Evolutionary conservation across 768 basidiomycete species (phyloP), one percentile per base, ranked within the genome.

Genomic region (Solioccasus polychromus): DNA sequence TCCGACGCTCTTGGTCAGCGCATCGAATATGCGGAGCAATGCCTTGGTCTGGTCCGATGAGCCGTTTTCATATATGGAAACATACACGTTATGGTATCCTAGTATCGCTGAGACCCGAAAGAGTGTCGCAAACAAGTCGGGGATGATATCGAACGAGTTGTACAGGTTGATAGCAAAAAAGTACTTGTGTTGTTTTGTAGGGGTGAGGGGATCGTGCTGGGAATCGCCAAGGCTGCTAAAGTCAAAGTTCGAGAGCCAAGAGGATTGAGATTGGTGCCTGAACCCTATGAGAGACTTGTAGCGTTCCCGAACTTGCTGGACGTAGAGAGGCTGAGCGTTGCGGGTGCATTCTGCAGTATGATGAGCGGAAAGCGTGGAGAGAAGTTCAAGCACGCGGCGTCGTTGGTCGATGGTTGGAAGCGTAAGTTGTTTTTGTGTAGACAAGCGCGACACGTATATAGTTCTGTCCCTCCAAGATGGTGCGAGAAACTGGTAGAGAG

Each of bases 121-220:
- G 56, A 99, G 85, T 18, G 93, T 93, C 25, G 92, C 85, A 66
- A 98, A 97, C 28, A 98, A 78, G 69, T 99, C 96, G 15, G 96
- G 94, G 54, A 98, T 94, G 64, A 98, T 73, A 70, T 96, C 93
- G 80, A 98, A 99, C 11, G 94, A 97, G 75, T 99, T 99, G 77
- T 97, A 97, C 48, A 98, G 76, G 70, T 99, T 99, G 78, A 99
- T 98, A 49, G 92, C 95, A 68, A 99, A 96, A 70, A 92, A 98
- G 67, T 98, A 99, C 66, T 99, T 98, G 80, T 99, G 96, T 53
- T 86, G 79, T 59, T 74, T 75, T 10, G 75, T 62, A 22, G 73
- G 64, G 17, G 66, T 54, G 18, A 63, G 65, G 37, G 67, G 62
- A 55, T 59, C 66, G 43, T 68, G 67, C 35, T 72, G 68, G 20